Evolutionary conservation across 2,329 filamentous ascomycete genomes (phyloP), one percentile per base, ranked within the genome.

Genomic region (Claviceps spartinae): DNA sequence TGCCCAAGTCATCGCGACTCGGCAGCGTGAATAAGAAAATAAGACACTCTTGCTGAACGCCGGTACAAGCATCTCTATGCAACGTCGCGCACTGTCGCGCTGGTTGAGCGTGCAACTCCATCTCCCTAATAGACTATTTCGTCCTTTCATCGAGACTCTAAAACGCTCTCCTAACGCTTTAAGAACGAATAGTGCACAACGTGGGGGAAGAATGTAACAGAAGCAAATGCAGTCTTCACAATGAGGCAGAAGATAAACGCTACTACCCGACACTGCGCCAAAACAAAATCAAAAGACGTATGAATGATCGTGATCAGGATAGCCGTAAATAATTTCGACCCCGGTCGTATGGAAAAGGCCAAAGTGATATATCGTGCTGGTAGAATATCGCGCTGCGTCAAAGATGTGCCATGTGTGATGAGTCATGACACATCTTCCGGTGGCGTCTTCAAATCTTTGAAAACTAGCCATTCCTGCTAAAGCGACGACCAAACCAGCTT

Each of bases 401-500:
- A 30, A 30, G 26, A 8, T 30, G 26, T 30, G 16, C 7, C 14
- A 18, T 38, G 16, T 43, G 34, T 37, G 16, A 53, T 11, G 37
- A 37, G 38, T 43, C 26, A 16, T 36, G 8, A 30, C 26, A 9
- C 26, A 30, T 30, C 26, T 40, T 38, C 9, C 8, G 42, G 22
- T 9, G 13, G 22, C 16, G 47, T 30, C 9, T 26, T 11, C 11
- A n/a, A 36, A 14, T 14, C 42, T 26, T 14, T 30, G 26, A 22
- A n/a, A n/a, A n/a, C 49, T 55, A 58, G 47, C 51, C 44, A 34
- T 44, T 68, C 63, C 76, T 89, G 74, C 85, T 93, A 67, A 95
- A 93, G 52, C 83, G 78, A 60, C 82, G 81, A 63, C 86, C 81
- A 61, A 97, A 83, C 88, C 90, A 95, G 65, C 89, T 93, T 76